Conservation (phyloP, 2,329 filamentous ascomycete species). For the Penicillium occitanis region DNA sequence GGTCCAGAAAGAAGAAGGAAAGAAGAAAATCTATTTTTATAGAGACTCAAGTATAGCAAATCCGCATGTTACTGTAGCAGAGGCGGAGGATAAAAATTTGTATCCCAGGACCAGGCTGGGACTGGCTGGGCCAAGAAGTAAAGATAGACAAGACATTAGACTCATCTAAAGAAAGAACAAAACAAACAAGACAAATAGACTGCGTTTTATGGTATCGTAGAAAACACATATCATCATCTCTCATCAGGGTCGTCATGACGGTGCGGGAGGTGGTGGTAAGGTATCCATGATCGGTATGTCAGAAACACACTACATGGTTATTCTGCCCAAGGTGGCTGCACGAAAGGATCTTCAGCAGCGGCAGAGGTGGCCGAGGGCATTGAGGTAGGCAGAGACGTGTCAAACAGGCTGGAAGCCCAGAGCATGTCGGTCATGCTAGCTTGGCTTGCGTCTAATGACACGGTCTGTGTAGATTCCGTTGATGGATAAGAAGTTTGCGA, state of each 20-base stretch:
- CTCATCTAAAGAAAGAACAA: background rate
- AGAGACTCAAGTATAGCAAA: constrained; percentile 13
- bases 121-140: background rate
- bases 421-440: constrained; percentile 34
- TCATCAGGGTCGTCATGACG: constrained; percentile 43
- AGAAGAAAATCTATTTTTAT: constrained; percentile 19
- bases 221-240: constrained; percentile 46
- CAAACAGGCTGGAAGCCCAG: constrained; percentile 36
- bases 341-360: constrained; percentile 36
- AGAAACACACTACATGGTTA: constrained; percentile 14
- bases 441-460: constrained; percentile 23
- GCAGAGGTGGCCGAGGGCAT: constrained; percentile 10
- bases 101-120: background rate
- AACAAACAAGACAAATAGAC: constrained; percentile 14
- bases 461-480: constrained; percentile 23
- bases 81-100: constrained; percentile 16
- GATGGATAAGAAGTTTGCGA: constrained; percentile 25
- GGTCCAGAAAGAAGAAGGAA: background rate
- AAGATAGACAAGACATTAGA: constrained; percentile 4
- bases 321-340: constrained; percentile 34
- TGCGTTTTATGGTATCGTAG: constrained; percentile 24
- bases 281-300: constrained; percentile 28
- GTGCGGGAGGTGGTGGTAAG: constrained; percentile 34
- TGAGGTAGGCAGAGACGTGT: constrained; percentile 22
- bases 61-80: constrained; percentile 23